phyloP scores from a whole-genome alignment of 2,329 filamentous ascomycete species.

The Stemphylium vesicarium region DNA sequence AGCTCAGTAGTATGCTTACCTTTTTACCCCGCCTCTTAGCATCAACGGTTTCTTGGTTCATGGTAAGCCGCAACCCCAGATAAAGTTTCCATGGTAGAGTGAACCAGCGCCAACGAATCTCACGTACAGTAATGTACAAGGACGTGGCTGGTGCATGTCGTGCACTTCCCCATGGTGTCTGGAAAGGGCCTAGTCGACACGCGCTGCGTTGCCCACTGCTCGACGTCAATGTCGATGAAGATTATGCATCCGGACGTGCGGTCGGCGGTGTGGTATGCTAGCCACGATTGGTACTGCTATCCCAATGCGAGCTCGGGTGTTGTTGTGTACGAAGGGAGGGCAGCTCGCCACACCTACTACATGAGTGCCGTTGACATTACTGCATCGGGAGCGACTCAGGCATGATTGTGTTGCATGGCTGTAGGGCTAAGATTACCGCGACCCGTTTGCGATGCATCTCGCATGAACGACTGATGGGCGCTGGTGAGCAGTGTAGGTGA shows the following conservation, averaged over 20 bases:
- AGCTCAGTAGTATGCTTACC: background rate
- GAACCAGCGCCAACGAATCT: background rate
- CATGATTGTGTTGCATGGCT: background rate
- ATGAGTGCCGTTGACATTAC: conserved; percentile 3
- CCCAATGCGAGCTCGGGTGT: conserved; percentile 12
- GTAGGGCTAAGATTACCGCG: background rate
- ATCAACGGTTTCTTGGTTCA: background rate
- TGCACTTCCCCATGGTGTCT: background rate
- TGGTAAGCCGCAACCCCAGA: background rate
- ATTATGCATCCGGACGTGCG: conserved; percentile 3
- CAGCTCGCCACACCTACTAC: conserved; percentile 32
- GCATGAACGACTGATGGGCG: background rate
- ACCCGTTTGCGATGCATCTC: background rate
- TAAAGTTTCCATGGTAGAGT: conserved; percentile 6
- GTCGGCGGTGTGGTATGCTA: conserved; percentile 17
- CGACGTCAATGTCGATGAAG: background rate
- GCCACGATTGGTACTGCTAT: conserved; percentile 19
- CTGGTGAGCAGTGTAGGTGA: conserved; percentile 8
- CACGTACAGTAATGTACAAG: too few species aligned
- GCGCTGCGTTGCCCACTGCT: background rate
- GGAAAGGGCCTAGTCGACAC: background rate
- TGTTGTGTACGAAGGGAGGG: conserved; percentile 11
- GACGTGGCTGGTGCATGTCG: background rate
- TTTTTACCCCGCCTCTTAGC: background rate
- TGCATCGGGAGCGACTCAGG: conserved; percentile 5